phyloP scores from a whole-genome alignment of 768 basidiomycete species.

The Clathrus columnatus region DNA sequence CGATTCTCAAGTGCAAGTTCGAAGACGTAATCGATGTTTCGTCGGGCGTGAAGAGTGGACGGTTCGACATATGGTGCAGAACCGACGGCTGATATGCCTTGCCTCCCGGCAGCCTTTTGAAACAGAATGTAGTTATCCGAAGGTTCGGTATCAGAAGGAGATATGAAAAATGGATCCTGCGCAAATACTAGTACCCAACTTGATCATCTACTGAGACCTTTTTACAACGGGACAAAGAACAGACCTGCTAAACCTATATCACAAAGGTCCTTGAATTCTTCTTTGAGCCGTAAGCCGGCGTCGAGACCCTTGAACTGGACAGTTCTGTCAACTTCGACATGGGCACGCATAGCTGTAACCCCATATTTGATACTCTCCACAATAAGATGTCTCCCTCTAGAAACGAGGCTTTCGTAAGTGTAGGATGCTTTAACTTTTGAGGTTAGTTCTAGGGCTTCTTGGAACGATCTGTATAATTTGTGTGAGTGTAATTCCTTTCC shows the following conservation, averaged over 20 bases:
- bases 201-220: neutral
- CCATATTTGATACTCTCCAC: slow-evolving; percentile 49
- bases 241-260: slow-evolving; percentile 52
- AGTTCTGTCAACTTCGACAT: slow-evolving; percentile 52
- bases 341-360: slow-evolving; percentile 61
- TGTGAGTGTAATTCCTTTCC: neutral
- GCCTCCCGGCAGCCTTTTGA: slow-evolving; percentile 28
- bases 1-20: slow-evolving; percentile 32
- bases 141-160: slow-evolving; percentile 24
- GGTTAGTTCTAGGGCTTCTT: slow-evolving; percentile 47
- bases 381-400: slow-evolving; percentile 45
- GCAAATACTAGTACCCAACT: slow-evolving; percentile 39
- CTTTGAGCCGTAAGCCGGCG: slow-evolving; percentile 38
- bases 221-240: neutral
- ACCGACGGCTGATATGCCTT: slow-evolving; percentile 42
- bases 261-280: slow-evolving; percentile 37
- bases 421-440: slow-evolving; percentile 43
- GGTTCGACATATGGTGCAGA: slow-evolving; percentile 62
- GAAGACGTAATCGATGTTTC: slow-evolving; percentile 47
- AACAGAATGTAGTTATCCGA: slow-evolving; percentile 41
- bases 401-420: slow-evolving; percentile 38
- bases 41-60: slow-evolving; percentile 35
- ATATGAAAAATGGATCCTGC: slow-evolving; percentile 47
- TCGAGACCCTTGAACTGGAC: slow-evolving; percentile 49
- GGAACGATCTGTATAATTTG: slow-evolving; percentile 36